Evolutionary conservation across 164 flowering plant species (phyloP), one percentile per base, ranked within the genome.

Genomic region (Aristolochia fimbriata): DNA sequence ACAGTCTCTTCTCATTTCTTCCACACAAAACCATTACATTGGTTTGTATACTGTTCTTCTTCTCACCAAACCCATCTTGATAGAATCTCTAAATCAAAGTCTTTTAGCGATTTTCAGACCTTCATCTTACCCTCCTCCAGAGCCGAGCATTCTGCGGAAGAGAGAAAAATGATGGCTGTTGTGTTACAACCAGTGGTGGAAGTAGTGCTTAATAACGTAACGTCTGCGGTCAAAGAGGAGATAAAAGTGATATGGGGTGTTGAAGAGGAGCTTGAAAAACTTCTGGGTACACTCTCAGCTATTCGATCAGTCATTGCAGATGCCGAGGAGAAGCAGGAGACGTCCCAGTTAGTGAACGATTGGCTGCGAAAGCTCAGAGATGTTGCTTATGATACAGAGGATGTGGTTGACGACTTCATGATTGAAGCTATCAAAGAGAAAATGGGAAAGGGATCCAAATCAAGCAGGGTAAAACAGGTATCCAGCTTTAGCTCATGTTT

Each of bases 311-410:
- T 60, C 4, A 41, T 60, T 9, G 37, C 20, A 47, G 62, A 60
- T 49, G 62, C 62, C 12, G 62, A 60, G 41, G 54, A 60, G 21
- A 60, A 25, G 19, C 62, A 60, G 19, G 10, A 1, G n/a, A 17
- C 25, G 8, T 23, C 33, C 1, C 30, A 30, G 8, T 16, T 19
- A 11, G 33, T 60, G 13, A 60, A 27, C 13, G 43, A 60, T 60
- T 60, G 62, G 62, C 54, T 60, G 13, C 11, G 5, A 19, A 60
- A 48, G 62, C 62, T 60, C 17, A 27, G 49, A 48, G 62, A 60
- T 23, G 55, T 48, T 47, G 53, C 55, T 48, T 60, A 60, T 30
- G 62, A 60, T 48, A 54, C 55, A 2, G 23, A 48, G 24, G 62
- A 60, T 6, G 13, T 48, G 8, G 22, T 59, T 10, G 62, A 62